Evolutionary conservation across 2,329 filamentous ascomycete species (phyloP).

Genomic region (Bertia moriformis): DNA sequence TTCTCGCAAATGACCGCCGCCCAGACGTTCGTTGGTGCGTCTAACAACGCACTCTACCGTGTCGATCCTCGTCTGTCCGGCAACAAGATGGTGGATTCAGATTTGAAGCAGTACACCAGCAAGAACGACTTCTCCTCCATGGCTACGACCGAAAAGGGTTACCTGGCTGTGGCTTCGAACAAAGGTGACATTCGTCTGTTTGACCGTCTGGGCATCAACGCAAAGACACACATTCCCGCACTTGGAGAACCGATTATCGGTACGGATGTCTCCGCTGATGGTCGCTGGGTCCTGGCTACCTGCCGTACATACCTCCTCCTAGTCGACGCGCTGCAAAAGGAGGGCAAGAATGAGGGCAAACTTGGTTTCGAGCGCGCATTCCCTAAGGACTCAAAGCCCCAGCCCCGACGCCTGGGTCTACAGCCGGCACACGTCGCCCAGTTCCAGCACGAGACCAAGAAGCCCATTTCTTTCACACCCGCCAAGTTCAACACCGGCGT

Average conservation of each 20-base stretch:
- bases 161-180: conserved; percentile 91
- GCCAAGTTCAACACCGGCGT: conserved; percentile 88
- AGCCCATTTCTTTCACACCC: conserved; percentile 72
- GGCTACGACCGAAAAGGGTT: conserved; percentile 89
- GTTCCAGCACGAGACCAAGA: conserved; percentile 90
- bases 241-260: conserved; percentile 90
- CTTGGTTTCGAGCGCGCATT: conserved; percentile 95
- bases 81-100: conserved; percentile 79
- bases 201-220: conserved; percentile 88
- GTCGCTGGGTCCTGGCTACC: conserved; percentile 87
- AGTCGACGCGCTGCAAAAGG: conserved; percentile 78
- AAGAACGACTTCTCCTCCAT: conserved; percentile 96
- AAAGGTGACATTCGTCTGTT: conserved; percentile 97
- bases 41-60: conserved; percentile 81
- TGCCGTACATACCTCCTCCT: conserved; percentile 89
- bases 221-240: conserved; percentile 91
- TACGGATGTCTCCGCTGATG: conserved; percentile 87
- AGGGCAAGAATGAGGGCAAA: conserved; percentile 91
- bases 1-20: conserved; percentile 94
- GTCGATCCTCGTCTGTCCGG: conserved; percentile 82
- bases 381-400: conserved; percentile 81
- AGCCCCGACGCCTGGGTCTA: conserved; percentile 76
- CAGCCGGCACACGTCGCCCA: conserved; percentile 89
- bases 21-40: conserved; percentile 88
- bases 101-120: conserved; percentile 88